A percentile compares a stretch with the other conserved stretches of the same genome.
phyloP scores from a whole-genome alignment of 192 early-diverging fungal genomes.

The Coemansia sp. region DNA sequence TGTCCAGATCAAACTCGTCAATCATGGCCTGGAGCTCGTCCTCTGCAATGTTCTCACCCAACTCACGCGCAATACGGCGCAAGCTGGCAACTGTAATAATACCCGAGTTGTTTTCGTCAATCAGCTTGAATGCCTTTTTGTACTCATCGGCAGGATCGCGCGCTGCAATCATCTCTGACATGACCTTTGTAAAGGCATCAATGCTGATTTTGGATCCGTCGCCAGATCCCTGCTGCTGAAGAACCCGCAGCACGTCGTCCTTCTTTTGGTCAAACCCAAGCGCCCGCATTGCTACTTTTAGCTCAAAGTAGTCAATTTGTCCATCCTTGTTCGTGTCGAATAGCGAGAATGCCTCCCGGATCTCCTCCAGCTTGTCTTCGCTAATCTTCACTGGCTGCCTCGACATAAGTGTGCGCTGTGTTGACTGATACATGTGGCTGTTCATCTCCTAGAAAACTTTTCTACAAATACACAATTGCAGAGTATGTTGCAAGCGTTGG shows the following conservation, averaged over 20 bases:
- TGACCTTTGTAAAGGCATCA: slow-evolving; percentile 71
- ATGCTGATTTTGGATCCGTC: slow-evolving; percentile 59
- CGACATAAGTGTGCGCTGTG: slow-evolving; percentile 10
- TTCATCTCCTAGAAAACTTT: slow-evolving; percentile 17
- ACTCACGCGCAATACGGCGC: slow-evolving; percentile 73
- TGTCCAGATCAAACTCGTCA: slow-evolving; percentile 85
- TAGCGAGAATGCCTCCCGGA: slow-evolving; percentile 62
- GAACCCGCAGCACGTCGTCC: slow-evolving; percentile 70
- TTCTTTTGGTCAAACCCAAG: slow-evolving; percentile 86
- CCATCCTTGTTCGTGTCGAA: slow-evolving; percentile 71
- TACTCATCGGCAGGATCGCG: slow-evolving; percentile 82
- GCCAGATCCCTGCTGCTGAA: slow-evolving; percentile 62
- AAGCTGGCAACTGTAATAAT: slow-evolving; percentile 68
- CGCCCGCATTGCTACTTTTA: slow-evolving; percentile 83
- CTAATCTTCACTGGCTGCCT: slow-evolving; percentile 44
- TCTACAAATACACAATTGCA: not conserved
- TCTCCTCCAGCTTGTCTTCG: slow-evolving; percentile 70
- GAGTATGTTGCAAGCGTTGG: not conserved
- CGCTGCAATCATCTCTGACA: slow-evolving; percentile 67
- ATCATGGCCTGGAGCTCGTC: slow-evolving; percentile 87
- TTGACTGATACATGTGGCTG: slow-evolving; percentile 16
- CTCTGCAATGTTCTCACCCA: slow-evolving; percentile 77
- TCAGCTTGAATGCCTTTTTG: slow-evolving; percentile 74
- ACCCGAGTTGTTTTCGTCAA: slow-evolving; percentile 70
- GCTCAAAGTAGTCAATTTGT: slow-evolving; percentile 76